These are phyloP conservation scores for Phytopythium delawarense DNA, from an alignment of 352 stramenopile species.

Conservation along the genomic window DNA sequence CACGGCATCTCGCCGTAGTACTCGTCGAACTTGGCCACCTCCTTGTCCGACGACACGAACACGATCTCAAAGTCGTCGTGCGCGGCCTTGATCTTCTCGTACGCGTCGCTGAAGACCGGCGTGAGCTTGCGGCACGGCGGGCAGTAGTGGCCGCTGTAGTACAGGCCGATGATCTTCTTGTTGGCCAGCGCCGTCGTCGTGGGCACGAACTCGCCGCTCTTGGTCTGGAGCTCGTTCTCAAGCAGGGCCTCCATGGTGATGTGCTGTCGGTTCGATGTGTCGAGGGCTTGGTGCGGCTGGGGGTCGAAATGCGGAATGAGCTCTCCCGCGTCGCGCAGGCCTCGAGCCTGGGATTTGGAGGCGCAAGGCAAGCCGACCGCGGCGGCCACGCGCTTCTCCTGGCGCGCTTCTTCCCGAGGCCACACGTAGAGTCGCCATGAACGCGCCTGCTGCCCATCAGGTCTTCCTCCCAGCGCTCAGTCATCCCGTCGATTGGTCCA, in stretches of 20 bases:
- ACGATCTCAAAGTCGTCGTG: slow-evolving; percentile 90
- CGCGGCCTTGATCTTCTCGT: slow-evolving; percentile 66
- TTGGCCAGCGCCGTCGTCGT: slow-evolving; percentile 50
- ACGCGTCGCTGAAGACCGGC: slow-evolving; percentile 82
- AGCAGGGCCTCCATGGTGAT: slow-evolving; percentile 59
- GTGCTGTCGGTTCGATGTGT: not conserved
- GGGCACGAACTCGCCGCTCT: slow-evolving; percentile 47
- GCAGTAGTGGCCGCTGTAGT: slow-evolving; percentile 85
- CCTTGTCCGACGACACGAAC: slow-evolving; percentile 93
- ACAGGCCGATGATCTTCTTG: slow-evolving; percentile 83
- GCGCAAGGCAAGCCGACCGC: not conserved
- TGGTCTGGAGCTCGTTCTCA: slow-evolving; percentile 64
- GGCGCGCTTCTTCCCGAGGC: not conserved
- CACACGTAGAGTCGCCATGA: not conserved
- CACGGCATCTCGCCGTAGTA: slow-evolving; percentile 95
- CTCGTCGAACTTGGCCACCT: slow-evolving; percentile 83
- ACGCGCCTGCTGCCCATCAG: not conserved
- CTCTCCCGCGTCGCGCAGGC: slow-evolving; percentile 6
- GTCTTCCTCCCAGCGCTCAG: not conserved
- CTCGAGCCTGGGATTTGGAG: not conserved
- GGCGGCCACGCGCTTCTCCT: not conserved
- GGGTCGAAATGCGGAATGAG: slow-evolving; percentile 3
- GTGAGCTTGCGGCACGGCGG: slow-evolving; percentile 94
- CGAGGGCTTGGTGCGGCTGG: slow-evolving; percentile 10
- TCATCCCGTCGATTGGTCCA: slow-evolving; percentile 4